A percentile compares a stretch with the other conserved stretches of the same genome.
Evolutionary conservation across 768 basidiomycete species (phyloP).

Genomic region (Tylopilus rubrobrunneus): DNA sequence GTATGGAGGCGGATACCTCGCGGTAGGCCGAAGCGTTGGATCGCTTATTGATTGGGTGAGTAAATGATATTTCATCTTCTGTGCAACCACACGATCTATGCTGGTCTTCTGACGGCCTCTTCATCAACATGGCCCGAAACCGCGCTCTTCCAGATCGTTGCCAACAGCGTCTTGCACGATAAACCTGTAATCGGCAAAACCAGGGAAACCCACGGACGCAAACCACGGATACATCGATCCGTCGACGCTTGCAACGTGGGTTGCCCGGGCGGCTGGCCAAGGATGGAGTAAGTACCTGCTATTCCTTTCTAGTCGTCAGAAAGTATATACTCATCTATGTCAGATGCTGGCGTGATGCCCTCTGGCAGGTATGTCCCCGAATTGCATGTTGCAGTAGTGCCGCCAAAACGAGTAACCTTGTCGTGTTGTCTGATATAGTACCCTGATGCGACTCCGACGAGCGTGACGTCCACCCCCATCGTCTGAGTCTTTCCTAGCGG

Average conservation of each 20-base stretch:
- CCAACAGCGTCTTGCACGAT: constrained; percentile 40
- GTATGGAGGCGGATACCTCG: constrained; percentile 36
- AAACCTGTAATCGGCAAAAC: constrained; percentile 58
- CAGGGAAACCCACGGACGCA: constrained; percentile 39
- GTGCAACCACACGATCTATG: constrained; percentile 47
- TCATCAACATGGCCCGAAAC: constrained; percentile 60
- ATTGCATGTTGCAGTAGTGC: neutral
- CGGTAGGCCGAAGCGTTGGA: constrained; percentile 35
- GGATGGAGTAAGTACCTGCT: constrained; percentile 58
- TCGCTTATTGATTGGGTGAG: constrained; percentile 44
- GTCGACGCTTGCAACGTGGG: constrained; percentile 53
- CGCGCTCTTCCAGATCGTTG: constrained; percentile 52
- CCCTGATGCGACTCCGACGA: constrained; percentile 30
- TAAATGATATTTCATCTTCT: neutral
- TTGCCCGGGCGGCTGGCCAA: constrained; percentile 52
- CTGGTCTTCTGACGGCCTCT: constrained; percentile 53
- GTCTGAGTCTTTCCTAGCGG: neutral
- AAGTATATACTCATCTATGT: neutral
- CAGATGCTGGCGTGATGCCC: constrained; percentile 38
- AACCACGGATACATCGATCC: constrained; percentile 56
- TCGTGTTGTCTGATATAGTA: constrained; percentile 19
- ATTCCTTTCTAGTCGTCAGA: neutral
- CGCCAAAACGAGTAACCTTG: neutral
- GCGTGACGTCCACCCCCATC: neutral
- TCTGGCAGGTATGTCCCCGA: constrained; percentile 34